phyloP scores from a whole-genome alignment of 2,329 filamentous ascomycete species.

The Diaporthe sp. region DNA sequence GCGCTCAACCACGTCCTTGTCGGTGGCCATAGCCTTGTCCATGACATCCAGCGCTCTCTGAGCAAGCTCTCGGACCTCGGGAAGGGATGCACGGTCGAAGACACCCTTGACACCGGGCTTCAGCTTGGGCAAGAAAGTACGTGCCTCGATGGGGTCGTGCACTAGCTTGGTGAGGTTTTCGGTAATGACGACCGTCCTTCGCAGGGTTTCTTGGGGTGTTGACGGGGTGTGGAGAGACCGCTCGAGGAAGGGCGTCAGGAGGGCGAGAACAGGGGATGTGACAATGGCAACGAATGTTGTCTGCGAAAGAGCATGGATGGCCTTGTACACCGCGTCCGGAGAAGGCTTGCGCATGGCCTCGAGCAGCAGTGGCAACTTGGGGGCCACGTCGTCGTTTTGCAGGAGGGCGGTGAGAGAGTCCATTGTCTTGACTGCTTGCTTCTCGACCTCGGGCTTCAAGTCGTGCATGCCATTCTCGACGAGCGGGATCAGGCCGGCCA shows the following conservation, averaged over 20 bases:
- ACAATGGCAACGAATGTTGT: conserved; percentile 99
- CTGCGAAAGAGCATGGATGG: conserved; percentile 95
- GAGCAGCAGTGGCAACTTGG: conserved; percentile 90
- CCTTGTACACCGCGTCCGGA: conserved; percentile 89
- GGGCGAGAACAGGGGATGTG: conserved; percentile 92
- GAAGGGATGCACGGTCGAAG: conserved; percentile 87
- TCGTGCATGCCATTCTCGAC: conserved; percentile 97
- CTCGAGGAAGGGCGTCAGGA: conserved; percentile 94
- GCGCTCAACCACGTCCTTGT: conserved; percentile 75
- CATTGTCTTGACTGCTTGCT: conserved; percentile 95
- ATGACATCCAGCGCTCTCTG: conserved; percentile 87
- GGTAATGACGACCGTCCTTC: conserved; percentile 95
- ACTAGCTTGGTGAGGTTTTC: conserved; percentile 99
- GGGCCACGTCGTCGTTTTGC: conserved; percentile 96
- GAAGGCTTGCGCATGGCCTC: conserved; percentile 97
- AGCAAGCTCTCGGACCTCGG: conserved; percentile 93
- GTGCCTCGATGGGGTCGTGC: conserved; percentile 93
- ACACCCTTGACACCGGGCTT: conserved; percentile 94
- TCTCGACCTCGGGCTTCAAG: conserved; percentile 84
- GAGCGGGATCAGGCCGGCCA: conserved; percentile 89
- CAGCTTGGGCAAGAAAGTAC: conserved; percentile 94
- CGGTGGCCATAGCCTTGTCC: conserved; percentile 89
- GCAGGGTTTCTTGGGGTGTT: conserved; percentile 92
- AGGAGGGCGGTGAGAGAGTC: conserved; percentile 88
- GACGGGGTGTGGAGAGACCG: conserved; percentile 91